Conservation (phyloP, 2,329 filamentous ascomycete species). For the Domatiomyces catenatus region DNA sequence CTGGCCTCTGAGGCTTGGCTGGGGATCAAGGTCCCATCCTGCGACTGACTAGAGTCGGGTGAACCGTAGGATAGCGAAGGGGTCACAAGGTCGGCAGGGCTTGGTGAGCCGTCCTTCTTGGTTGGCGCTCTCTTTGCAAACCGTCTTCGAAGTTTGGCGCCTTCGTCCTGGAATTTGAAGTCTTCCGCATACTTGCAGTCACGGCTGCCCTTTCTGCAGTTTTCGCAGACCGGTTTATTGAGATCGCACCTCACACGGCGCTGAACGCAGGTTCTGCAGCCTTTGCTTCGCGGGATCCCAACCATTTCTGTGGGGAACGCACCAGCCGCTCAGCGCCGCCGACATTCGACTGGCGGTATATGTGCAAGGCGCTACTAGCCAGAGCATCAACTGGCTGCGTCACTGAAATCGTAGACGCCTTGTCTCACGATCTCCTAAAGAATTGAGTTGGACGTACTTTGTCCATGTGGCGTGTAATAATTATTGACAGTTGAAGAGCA, state of each 20-base stretch:
- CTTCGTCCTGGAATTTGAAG: constrained; percentile 26
- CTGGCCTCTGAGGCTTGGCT: not conserved
- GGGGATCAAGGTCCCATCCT: not conserved
- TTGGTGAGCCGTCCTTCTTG: not conserved
- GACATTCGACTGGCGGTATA: not conserved
- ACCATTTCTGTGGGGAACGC: constrained; percentile 20
- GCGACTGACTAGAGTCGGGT: not conserved
- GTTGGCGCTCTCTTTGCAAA: constrained; percentile 7
- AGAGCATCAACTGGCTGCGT: not conserved
- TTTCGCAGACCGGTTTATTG: constrained; percentile 16
- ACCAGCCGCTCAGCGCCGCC: not conserved
- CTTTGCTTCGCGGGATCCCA: constrained; percentile 28
- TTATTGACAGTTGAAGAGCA: not conserved
- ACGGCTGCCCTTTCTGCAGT: constrained; percentile 20
- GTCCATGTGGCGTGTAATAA: not conserved
- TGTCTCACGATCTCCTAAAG: not conserved
- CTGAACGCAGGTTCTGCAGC: constrained; percentile 27
- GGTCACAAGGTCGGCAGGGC: not conserved
- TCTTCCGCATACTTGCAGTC: constrained; percentile 17
- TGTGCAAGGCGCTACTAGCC: not conserved
- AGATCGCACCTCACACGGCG: constrained; percentile 25
- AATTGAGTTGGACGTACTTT: not conserved
- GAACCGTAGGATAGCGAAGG: not conserved
- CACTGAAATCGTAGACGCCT: not conserved
- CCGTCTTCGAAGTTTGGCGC: constrained; percentile 21